Conservation (phyloP, 441 rosid species). For the Breynia disticha region DNA sequence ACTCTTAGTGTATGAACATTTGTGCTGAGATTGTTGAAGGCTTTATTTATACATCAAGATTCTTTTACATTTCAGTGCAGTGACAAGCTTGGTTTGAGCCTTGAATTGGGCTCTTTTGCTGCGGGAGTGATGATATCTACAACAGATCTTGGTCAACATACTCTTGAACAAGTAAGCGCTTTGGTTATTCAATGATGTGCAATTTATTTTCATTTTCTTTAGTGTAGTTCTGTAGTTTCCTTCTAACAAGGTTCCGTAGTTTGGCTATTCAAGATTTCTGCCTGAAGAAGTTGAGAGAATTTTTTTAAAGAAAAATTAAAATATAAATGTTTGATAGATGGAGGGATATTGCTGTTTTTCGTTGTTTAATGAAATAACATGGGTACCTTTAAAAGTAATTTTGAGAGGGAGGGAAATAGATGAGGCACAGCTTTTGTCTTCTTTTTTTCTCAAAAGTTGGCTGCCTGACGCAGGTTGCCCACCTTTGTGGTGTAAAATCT, state of each 20-base stretch:
- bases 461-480: too few species aligned
- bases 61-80: conserved; percentile 60
- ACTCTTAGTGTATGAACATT: background rate
- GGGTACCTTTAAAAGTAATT: too few species aligned
- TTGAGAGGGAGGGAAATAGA: too few species aligned
- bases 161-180: conserved; percentile 84
- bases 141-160: conserved; percentile 87
- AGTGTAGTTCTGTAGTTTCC: background rate
- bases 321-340: too few species aligned
- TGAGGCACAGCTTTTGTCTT: too few species aligned
- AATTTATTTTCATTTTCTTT: background rate
- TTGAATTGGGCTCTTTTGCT: conserved; percentile 96
- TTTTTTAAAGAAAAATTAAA: too few species aligned
- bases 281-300: too few species aligned
- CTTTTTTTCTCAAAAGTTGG: too few species aligned
- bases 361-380: too few species aligned
- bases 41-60: background rate
- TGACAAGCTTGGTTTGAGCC: conserved; percentile 91
- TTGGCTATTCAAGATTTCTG: too few species aligned
- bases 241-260: background rate
- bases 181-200: conserved; percentile 1
- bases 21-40: background rate
- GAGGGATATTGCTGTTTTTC: too few species aligned
- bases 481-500: too few species aligned
- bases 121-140: conserved; percentile 98